Base-by-base conservation (phyloP, 2,329 filamentous ascomycete genomes). In the Piedraia hortae region DNA sequence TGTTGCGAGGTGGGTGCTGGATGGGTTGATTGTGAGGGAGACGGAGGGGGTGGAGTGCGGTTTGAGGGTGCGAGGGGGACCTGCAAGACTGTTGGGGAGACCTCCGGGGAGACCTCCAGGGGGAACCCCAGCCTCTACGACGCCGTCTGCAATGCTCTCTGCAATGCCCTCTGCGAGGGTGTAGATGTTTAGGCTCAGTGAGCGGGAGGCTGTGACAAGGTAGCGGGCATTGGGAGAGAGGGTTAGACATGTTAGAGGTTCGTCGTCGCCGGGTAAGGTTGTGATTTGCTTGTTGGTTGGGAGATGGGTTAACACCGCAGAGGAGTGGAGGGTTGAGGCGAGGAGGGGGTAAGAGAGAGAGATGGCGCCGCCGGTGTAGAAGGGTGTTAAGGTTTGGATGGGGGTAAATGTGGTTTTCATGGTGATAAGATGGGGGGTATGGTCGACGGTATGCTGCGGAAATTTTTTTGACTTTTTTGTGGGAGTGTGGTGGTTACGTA, bases 151-250 rank as follows among this genome's bases (percentile, higher is more conserved):
- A n/a, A n/a, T n/a, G n/a, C n/a, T n/a, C n/a, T n/a, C n/a, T n/a
- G n/a, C n/a, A n/a, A n/a, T n/a, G n/a, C n/a, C n/a, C n/a, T n/a
- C n/a, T n/a, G n/a, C n/a, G n/a, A 97, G 54, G 10, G 69, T 50
- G 48, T 75, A 93, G 32, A 93, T 78, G 39, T 74, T 71, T 78
- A 93, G 88, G 4, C 78, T 80, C 24, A 91, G 56, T n/a, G 82
- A 93, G 33, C 82, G 68, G 10, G 85, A 97, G 51, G 80, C 93
- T 34, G 88, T 53, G 31, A 90, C 66, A 24, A 93, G 59, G 45
- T 91, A 77, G 12, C 75, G 78, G 5, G 67, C 77, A 28, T 73
- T 75, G 1, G 80, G 78, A 1, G 82, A 88, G 34, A 97, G 71
- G 77, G 34, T 21, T 18, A 85, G 43, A 3, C 71, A 73, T 14